Evolutionary conservation across 1,139 yeast species (phyloP).

Genomic region (Candida tetrigidarum): DNA sequence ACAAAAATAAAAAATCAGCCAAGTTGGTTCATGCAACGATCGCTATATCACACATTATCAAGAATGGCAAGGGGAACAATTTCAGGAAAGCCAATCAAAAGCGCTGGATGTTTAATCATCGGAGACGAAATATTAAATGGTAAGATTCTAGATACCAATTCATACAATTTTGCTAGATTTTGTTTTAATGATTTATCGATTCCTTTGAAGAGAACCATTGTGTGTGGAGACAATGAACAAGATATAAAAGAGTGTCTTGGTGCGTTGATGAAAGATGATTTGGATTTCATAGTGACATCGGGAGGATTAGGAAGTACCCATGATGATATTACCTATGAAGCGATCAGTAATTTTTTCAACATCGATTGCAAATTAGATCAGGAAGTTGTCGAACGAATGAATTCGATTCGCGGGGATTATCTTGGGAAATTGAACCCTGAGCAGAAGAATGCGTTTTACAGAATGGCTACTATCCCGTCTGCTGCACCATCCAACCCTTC

Average conservation of each 20-base stretch:
- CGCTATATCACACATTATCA: conserved; percentile 11
- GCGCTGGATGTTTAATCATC: conserved; percentile 60
- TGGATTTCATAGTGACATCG: conserved; percentile 75
- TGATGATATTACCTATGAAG: conserved; percentile 83
- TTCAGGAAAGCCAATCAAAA: conserved; percentile 13
- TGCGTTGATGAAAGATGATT: conserved; percentile 44
- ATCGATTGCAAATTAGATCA: conserved; percentile 56
- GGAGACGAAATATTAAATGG: conserved; percentile 91
- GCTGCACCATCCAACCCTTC: conserved; percentile 19
- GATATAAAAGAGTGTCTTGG: conserved; percentile 63
- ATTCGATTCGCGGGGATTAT: conserved; percentile 45
- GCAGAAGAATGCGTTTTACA: conserved; percentile 60
- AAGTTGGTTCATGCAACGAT: conserved; percentile 1
- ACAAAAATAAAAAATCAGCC: no score
- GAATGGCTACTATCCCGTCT: conserved; percentile 80
- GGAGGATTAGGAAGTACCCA: conserved; percentile 93
- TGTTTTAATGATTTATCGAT: conserved; percentile 59
- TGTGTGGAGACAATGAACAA: conserved; percentile 74
- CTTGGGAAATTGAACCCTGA: conserved; percentile 40
- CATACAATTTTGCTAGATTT: conserved; percentile 67
- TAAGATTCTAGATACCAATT: conserved; percentile 82
- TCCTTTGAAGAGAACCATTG: conserved; percentile 65
- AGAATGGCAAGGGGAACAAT: conserved; percentile 8
- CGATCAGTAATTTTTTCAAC: conserved; percentile 64
- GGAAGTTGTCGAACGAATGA: conserved; percentile 66